phyloP scores from a whole-genome alignment of 305 asterid genomes.

The Andrographis paniculata region DNA sequence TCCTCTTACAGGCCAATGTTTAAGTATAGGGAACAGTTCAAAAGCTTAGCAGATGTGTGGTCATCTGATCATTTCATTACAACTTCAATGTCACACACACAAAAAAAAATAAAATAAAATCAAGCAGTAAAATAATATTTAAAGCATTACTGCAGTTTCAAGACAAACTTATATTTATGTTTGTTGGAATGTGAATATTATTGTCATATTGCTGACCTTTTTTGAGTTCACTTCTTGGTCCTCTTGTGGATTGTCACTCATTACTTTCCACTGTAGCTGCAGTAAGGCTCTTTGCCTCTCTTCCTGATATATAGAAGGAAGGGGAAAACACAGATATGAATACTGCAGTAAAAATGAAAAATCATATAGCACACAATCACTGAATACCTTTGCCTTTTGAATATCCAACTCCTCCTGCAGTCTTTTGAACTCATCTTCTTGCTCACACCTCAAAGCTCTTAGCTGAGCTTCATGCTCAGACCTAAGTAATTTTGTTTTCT shows the following conservation, averaged over 20 bases:
- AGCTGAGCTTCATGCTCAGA: constrained; percentile 82
- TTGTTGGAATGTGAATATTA: constrained; percentile 3
- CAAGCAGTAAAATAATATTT: too few relatives aligned
- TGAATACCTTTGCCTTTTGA: constrained; percentile 68
- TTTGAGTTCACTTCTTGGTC: constrained; percentile 95
- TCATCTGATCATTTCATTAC: too few relatives aligned
- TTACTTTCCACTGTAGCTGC: constrained; percentile 96
- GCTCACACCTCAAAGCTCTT: constrained; percentile 77
- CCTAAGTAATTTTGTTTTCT: constrained; percentile 10
- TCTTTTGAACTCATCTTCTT: constrained; percentile 74
- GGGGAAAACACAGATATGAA: constrained; percentile 9
- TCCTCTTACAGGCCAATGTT: too few relatives aligned
- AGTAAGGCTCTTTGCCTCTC: constrained; percentile 82
- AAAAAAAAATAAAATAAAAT: too few relatives aligned
- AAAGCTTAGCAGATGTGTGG: too few relatives aligned
- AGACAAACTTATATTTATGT: background rate
- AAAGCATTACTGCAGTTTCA: too few relatives aligned
- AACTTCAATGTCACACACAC: too few relatives aligned
- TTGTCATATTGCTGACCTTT: constrained; percentile 41
- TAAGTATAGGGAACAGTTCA: too few relatives aligned
- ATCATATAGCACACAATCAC: constrained; percentile 2
- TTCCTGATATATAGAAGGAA: constrained; percentile 44
- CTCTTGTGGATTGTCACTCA: constrained; percentile 71
- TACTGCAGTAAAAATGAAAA: constrained; percentile 19
- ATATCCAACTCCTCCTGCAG: constrained; percentile 81